Percentiles rank a stretch among this genome's conserved stretches.
Evolutionary conservation across 306 rosid genomes (phyloP).

Genomic region (Vigna radiata): DNA sequence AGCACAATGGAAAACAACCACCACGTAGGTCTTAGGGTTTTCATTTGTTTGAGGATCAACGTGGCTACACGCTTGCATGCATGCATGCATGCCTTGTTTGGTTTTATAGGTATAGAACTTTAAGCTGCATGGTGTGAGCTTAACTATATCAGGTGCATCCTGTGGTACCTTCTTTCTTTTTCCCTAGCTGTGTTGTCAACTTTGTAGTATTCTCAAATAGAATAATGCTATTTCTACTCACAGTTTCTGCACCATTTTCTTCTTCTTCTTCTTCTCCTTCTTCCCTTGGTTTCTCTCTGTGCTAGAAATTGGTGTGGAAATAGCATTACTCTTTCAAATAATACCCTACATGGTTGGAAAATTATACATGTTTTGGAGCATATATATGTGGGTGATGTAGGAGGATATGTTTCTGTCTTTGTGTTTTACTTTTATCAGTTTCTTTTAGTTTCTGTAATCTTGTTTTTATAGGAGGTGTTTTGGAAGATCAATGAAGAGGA

Average conservation of each 20-base stretch:
- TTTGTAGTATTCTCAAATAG: not conserved
- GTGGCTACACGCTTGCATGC: not conserved
- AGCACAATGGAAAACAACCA: conserved; percentile 49
- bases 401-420: not conserved
- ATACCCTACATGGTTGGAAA: conserved; percentile 4
- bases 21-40: not conserved
- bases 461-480: not conserved
- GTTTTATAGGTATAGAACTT: not conserved
- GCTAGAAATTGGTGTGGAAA: conserved; percentile 2
- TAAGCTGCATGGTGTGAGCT: conserved; percentile 7
- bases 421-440: not conserved
- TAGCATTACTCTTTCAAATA: conserved; percentile 22
- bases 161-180: not conserved
- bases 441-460: not conserved
- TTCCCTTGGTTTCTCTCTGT: not conserved
- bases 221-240: conserved; percentile 18
- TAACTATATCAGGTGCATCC: not conserved
- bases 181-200: not conserved
- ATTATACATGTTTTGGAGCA: not conserved
- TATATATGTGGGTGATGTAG: not conserved
- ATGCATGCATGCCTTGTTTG: not conserved
- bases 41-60: not conserved
- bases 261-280: not conserved
- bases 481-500: not conserved
- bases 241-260: not conserved